Percentiles rank a stretch among this genome's conserved stretches.
Conservation (phyloP, 2,329 filamentous ascomycete genomes). For the Colletotrichum aenigma region DNA sequence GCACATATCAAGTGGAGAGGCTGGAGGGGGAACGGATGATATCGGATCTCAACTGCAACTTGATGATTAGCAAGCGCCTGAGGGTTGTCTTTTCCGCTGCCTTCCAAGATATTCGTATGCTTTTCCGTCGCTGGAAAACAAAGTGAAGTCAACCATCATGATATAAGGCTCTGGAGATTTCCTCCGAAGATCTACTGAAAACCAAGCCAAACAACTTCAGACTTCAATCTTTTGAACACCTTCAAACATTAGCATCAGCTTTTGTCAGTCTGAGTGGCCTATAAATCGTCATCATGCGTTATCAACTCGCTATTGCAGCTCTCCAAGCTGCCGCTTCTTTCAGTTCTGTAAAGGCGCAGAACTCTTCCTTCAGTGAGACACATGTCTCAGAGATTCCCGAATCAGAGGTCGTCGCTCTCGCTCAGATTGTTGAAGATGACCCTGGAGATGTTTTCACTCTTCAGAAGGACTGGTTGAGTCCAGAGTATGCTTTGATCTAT, state of each 20-base stretch:
- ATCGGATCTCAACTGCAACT: not conserved
- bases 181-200: not conserved
- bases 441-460: not conserved
- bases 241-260: not conserved
- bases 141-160: not conserved
- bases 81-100: not conserved
- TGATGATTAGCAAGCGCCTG: not conserved
- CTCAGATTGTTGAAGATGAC: not conserved
- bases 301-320: not conserved
- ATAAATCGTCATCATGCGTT: not conserved
- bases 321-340: not conserved
- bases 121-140: not conserved
- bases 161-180: not conserved
- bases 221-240: not conserved
- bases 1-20: not conserved
- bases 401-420: not conserved
- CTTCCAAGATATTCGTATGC: not conserved
- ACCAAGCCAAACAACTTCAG: not conserved
- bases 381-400: not conserved
- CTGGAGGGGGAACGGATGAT: not conserved
- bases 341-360: not conserved
- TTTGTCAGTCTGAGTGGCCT: not conserved
- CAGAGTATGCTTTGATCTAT: slow-evolving; percentile 25
- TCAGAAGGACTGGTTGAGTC: slow-evolving; percentile 24
- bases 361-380: not conserved